Conservation (phyloP, 805 yeast genomes). For the Debaryomyces prosopidis region DNA sequence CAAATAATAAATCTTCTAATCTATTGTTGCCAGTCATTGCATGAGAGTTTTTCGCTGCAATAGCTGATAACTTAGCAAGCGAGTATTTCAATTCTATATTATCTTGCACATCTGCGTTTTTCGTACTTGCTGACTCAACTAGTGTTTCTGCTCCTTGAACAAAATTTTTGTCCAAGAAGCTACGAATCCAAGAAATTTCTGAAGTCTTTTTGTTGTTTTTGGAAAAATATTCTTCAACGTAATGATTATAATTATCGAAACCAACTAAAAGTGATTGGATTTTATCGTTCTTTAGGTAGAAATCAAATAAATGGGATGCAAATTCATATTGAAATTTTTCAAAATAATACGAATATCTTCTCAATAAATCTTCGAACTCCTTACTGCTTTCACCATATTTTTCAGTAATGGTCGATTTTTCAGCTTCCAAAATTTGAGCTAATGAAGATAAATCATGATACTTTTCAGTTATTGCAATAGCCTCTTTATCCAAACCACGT, state of each 20-base stretch:
- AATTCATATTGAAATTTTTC: slow-evolving; percentile 65
- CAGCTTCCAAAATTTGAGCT: slow-evolving; percentile 47
- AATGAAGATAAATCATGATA: slow-evolving; percentile 67
- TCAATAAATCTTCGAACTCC: slow-evolving; percentile 15
- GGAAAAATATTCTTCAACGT: slow-evolving; percentile 53
- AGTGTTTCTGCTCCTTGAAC: slow-evolving; percentile 51
- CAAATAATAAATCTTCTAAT: slow-evolving; percentile 29
- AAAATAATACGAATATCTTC: slow-evolving; percentile 51
- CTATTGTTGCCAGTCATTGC: slow-evolving; percentile 10
- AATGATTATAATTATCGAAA: slow-evolving; percentile 53
- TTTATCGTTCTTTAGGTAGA: slow-evolving; percentile 54
- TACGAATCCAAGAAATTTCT: slow-evolving; percentile 71
- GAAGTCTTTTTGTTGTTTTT: slow-evolving; percentile 43
- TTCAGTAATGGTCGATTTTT: slow-evolving; percentile 21
- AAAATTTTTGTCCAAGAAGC: slow-evolving; percentile 54
- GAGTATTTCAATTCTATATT: slow-evolving; percentile 61
- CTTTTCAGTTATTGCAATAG: slow-evolving; percentile 62
- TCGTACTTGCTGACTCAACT: slow-evolving; percentile 33
- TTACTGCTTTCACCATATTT: slow-evolving; percentile 14
- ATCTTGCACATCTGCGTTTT: slow-evolving; percentile 39
- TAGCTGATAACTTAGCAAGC: slow-evolving; percentile 66
- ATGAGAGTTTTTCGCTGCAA: slow-evolving; percentile 39
- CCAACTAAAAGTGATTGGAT: slow-evolving; percentile 54
- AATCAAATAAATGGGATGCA: slow-evolving; percentile 62
- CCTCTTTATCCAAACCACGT: slow-evolving; percentile 51